Evolutionary conservation across 2,329 filamentous ascomycete species (phyloP), one percentile per base, ranked within the genome.

Genomic region (Talaromyces verruculosus): DNA sequence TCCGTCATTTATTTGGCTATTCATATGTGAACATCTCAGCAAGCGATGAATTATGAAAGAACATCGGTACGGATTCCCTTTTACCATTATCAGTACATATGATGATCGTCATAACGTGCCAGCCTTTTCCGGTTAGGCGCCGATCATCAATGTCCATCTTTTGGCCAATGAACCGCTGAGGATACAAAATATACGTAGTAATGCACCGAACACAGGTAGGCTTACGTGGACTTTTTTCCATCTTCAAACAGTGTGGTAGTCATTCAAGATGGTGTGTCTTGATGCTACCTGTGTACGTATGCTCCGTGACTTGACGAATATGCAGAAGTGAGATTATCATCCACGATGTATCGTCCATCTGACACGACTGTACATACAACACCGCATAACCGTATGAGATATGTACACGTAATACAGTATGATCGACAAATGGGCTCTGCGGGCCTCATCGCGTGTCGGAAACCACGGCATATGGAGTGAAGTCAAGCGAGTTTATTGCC

Each of bases 391-490:
- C 15, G 25, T 53, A 53, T 53, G 49, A 22, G 49, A 53, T 53
- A 30, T 17, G 49, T 53, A 30, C 49, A 53, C 25, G 49, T 53
- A 53, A 53, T 53, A 53, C 49, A 33, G 49, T 53, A 53, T 53
- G 49, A 53, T 53, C 49, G 49, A 53, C 49, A 30, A 53, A 53
- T 53, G 49, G 28, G 49, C 49, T 51, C 22, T 53, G 49, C 25
- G 25, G 22, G 25, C 49, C 15, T 28, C 28, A n/a, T 53, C 49
- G 49, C 49, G 49, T 33, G 49, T 33, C 49, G 49, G 49, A 53
- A 53, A 17, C 22, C 49, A 53, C 28, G 7, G 17, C 3, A 28
- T 28, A 33, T 28, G 47, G 25, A 25, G 47, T 25, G 2, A 17
- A 47, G 45, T 8, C 47, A 51, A 17, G 22, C 47, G 47, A 53